phyloP scores from a whole-genome alignment of 345 rosid genomes.

The Conringia planisiliqua region DNA sequence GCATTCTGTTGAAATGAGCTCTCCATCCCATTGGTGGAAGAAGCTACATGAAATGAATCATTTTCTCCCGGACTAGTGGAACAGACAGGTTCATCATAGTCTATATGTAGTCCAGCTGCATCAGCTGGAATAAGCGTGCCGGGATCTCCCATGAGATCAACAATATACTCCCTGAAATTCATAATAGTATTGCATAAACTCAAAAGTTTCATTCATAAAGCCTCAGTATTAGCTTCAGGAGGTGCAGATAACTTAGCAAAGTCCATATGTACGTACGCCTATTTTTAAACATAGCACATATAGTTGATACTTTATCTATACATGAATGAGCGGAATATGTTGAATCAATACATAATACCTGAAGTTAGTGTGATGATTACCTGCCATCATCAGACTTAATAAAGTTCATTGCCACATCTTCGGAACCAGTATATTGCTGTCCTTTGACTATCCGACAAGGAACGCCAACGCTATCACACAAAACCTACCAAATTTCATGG shows the following conservation, averaged over 20 bases:
- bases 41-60: conserved; percentile 51
- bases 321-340: not conserved
- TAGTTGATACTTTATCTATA: not conserved
- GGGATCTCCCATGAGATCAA: conserved; percentile 96
- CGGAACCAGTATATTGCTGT: conserved; percentile 81
- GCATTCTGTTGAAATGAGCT: conserved; percentile 58
- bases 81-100: conserved; percentile 50
- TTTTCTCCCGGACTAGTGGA: conserved; percentile 57
- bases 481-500: conserved; percentile 46
- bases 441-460: conserved; percentile 94
- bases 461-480: conserved; percentile 79
- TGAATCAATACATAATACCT: conserved; percentile 13
- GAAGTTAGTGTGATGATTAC: conserved; percentile 39
- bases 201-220: not conserved
- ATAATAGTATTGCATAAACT: conserved; percentile 2
- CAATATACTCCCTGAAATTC: conserved; percentile 81
- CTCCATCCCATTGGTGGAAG: conserved; percentile 61
- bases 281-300: not conserved
- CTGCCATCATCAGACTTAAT: conserved; percentile 90
- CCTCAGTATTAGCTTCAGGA: not conserved
- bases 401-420: conserved; percentile 87
- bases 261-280: not conserved
- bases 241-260: not conserved
- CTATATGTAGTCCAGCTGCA: conserved; percentile 59
- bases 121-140: conserved; percentile 96